Base-by-base conservation (phyloP, 371 early-diverging fungal species). In the Apophysomyces elegans region DNA sequence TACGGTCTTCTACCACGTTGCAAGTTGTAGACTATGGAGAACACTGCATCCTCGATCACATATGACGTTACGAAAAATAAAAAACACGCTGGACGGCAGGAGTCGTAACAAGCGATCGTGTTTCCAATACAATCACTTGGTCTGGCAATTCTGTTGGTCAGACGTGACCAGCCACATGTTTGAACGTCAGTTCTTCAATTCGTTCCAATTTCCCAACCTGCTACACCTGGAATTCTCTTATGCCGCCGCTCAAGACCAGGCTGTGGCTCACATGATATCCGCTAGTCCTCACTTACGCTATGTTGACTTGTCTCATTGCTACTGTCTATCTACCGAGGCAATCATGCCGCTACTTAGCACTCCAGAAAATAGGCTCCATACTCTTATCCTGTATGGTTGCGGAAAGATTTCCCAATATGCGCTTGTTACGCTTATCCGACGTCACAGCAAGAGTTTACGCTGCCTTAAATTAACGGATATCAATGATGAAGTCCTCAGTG, bases 271-370 rank as follows among this genome's bases (percentile, higher is more conserved):
- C 13, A 74, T 81, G 45, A 69, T 81, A 32, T 59, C 69, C 2
- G 63, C 64, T 9, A 69, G 66, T 26, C 66, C 64, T n/a, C 65
- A 59, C 35, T 59, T 81, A 56, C 63, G 67, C 0, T 74, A 78
- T 37, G 63, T 78, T 36, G 70, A 81, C 43, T 58, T 81, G 1
- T 81, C 81, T 2, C 78, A 76, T 46, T 81, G 81, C 35, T 81
- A 81, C 21, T 73, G 78, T 58, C 63, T 81, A 18, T 78, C 81
- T 1, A 78, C 78, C 4, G 70, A 72, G 16, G 77, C 75, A 6
- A 78, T 81, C n/a, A 66, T 58, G 11, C 81, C 81, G 0, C 59
- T 81, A 5, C 43, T 78, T 9, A 18, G 56, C 7, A 73, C 74
- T 62, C 63, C 69, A 16, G 66, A 47, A 4, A 46, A 70, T 46